Evolutionary conservation across 257 asterid genomes (phyloP).

Genomic region (Hygrophila difformis): DNA sequence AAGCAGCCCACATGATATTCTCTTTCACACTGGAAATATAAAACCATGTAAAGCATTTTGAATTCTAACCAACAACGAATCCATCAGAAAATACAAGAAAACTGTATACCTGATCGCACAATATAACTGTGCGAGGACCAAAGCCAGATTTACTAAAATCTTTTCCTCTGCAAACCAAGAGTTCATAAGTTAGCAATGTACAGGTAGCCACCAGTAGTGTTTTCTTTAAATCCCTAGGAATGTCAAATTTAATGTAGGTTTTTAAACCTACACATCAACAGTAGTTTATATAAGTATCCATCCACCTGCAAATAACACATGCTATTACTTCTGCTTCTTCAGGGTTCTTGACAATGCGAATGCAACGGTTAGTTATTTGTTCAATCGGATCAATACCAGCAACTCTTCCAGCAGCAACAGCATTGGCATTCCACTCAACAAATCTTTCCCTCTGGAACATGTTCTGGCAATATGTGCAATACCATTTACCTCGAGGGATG

Average conservation of each 20-base stretch:
- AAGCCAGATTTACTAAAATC: slow-evolving; percentile 96
- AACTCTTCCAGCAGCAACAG: slow-evolving; percentile 90
- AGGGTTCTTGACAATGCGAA: slow-evolving; percentile 74
- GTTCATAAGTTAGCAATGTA: slow-evolving; percentile 5
- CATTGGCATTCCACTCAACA: slow-evolving; percentile 72
- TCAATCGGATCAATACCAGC: slow-evolving; percentile 64
- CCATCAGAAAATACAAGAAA: slow-evolving; percentile 16
- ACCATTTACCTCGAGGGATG: slow-evolving; percentile 93
- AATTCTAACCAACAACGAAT: slow-evolving; percentile 9
- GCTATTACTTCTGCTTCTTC: slow-evolving; percentile 93
- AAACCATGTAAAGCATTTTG: slow-evolving; percentile 14
- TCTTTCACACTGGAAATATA: slow-evolving; percentile 73
- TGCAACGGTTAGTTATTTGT: slow-evolving; percentile 81
- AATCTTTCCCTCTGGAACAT: slow-evolving; percentile 79
- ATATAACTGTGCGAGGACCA: slow-evolving; percentile 98
- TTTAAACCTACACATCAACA: not conserved
- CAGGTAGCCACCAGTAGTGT: too few relatives aligned
- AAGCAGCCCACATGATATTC: slow-evolving; percentile 98
- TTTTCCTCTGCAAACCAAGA: slow-evolving; percentile 55
- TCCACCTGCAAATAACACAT: slow-evolving; percentile 93
- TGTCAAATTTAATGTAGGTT: not conserved
- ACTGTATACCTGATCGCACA: slow-evolving; percentile 80
- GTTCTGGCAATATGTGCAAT: slow-evolving; percentile 88
- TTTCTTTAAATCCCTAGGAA: too few relatives aligned
- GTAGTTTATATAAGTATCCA: not conserved